Evolutionary conservation across 495 filamentous ascomycete genomes (phyloP).

Genomic region (Parathielavia appendiculata): DNA sequence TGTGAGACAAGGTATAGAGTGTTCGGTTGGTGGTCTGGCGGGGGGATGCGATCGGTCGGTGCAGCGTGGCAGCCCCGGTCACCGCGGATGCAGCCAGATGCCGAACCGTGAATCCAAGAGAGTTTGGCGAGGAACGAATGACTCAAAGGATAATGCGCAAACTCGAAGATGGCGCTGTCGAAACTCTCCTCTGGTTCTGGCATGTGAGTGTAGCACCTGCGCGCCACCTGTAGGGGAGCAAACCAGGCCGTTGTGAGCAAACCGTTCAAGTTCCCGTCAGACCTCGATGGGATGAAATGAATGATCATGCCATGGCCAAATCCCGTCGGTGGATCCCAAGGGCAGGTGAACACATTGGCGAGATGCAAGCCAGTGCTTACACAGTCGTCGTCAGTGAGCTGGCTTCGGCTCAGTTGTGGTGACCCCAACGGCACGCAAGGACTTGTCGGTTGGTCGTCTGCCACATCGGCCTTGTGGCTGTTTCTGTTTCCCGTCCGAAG

Average conservation of each 20-base stretch:
- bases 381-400: not conserved
- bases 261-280: not conserved
- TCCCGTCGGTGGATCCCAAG: not conserved
- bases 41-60: not conserved
- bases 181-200: not conserved
- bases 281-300: not conserved
- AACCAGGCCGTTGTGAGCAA: conserved; percentile 5
- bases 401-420: not conserved
- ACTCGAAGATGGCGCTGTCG: conserved; percentile 13
- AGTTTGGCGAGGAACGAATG: not conserved
- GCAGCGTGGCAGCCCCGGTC: not conserved
- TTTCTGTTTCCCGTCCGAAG: not conserved
- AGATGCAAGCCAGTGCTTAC: not conserved
- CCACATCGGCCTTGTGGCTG: not conserved
- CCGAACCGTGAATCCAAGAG: not conserved
- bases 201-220: conserved; percentile 16
- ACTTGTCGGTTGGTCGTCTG: not conserved
- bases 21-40: not conserved
- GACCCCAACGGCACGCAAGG: not conserved
- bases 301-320: conserved; percentile 1
- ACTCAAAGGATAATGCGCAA: conserved; percentile 6
- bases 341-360: not conserved
- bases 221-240: conserved; percentile 22
- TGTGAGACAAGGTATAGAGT: not conserved
- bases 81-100: not conserved